Evolutionary conservation across 2,329 filamentous ascomycete genomes (phyloP), one percentile per base, ranked within the genome.

Genomic region (Aspergillaceae sp.): DNA sequence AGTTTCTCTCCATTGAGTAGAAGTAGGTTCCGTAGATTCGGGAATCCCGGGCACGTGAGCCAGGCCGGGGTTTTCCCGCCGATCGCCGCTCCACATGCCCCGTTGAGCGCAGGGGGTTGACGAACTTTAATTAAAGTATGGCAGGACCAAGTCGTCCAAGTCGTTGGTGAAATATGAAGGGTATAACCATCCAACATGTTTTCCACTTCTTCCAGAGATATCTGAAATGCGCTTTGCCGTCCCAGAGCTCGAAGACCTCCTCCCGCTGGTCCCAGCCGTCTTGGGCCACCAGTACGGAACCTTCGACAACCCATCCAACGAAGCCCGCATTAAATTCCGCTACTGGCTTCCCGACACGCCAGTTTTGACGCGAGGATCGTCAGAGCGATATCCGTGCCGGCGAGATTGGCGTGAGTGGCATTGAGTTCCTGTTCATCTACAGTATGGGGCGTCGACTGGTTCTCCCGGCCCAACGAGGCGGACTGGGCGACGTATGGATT

Each of bases 321-420:
- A 54, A 10, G 52, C 61, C 1, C 57, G 63, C 5, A 62, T 63
- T 26, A 52, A 59, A 3, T 65, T 64, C 32, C 58, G 66, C 41
- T 70, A 69, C 53, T 70, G 68, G 68, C 54, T 69, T 2, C 63
- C 63, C 5, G 66, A 69, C 19, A 19, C 54, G 63, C 66, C 4
- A 60, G 58, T 2, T 62, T 68, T 4, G 54, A 65, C 43, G 41
- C 54, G 2, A 41, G 36, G 3, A 50, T 51, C 3, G 52, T 69
- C 53, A 54, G n/a, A 47, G 53, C 4, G 64, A 71, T 46, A 59
- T 71, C 28, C 51, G 51, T 7, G 51, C 56, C 7, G 59, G 30
- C 5, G 30, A 32, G 30, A 32, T 32, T 32, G 8, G 30, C 2
- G 5, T 36, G 10, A 11, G 34, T 33, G 40, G 40, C 42, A n/a